Evolutionary conservation across 495 filamentous ascomycete genomes (phyloP).

Genomic region (Xylaria scruposa): DNA sequence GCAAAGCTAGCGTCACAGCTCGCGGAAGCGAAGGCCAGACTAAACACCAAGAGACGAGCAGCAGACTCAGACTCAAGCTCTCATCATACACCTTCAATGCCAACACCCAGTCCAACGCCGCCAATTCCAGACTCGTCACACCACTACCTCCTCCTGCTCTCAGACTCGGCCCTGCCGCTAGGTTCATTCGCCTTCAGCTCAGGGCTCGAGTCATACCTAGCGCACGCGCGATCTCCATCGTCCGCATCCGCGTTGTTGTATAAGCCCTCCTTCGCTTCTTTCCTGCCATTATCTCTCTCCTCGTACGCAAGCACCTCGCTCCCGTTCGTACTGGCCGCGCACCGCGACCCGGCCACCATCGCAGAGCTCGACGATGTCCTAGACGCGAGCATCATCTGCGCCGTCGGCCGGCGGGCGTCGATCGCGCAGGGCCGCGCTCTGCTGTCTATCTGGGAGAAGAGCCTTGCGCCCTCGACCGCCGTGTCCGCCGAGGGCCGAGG

Average conservation of each 20-base stretch:
- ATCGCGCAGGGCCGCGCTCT: constrained; percentile 85
- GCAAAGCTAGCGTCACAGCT: constrained; percentile 48
- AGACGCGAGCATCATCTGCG: constrained; percentile 85
- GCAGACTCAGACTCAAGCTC: neutral
- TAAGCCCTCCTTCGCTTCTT: constrained; percentile 65
- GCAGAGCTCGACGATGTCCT: constrained; percentile 78
- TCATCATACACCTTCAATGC: neutral
- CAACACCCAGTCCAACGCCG: constrained; percentile 30
- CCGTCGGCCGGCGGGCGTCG: constrained; percentile 84
- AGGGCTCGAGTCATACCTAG: constrained; percentile 92
- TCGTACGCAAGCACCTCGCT: constrained; percentile 81
- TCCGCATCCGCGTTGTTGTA: constrained; percentile 27
- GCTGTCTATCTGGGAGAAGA: constrained; percentile 86
- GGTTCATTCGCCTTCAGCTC: constrained; percentile 97
- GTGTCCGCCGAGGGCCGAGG: constrained; percentile 30
- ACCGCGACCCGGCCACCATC: constrained; percentile 64
- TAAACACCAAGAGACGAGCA: constrained; percentile 22
- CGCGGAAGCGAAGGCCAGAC: constrained; percentile 41
- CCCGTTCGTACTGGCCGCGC: constrained; percentile 82
- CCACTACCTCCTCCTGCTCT: constrained; percentile 88
- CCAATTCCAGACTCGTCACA: constrained; percentile 37
- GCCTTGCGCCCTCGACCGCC: constrained; percentile 51
- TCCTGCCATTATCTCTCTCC: constrained; percentile 78
- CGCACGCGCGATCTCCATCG: constrained; percentile 65
- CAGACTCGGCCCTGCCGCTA: constrained; percentile 93